Evolutionary conservation across 495 filamentous ascomycete genomes (phyloP), one percentile per base, ranked within the genome.

Genomic region (Clavariopsis aquatica): DNA sequence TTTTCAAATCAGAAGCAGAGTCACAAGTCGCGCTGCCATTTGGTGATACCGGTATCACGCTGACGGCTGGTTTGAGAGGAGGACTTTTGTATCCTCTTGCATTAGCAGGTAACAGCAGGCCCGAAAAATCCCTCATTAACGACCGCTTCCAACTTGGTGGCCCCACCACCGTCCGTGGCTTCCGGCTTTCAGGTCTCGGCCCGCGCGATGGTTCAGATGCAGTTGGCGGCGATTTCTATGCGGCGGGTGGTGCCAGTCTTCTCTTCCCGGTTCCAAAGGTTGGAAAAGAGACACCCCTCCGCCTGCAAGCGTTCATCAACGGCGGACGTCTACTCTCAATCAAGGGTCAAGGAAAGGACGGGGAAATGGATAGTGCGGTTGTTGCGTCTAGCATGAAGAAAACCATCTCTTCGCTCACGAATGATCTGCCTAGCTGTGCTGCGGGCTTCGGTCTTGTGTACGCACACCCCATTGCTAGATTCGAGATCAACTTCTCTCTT

Each of bases 141-240:
- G 94, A 98, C 75, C 92, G 94, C 29, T 98, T 98, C 80, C 84
- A 88, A 54, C 90, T 98, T 41, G 94, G 94, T 49, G 94, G 95
- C 0, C 93, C 94, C 0, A 96, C 92, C 22, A 92, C 96, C 72
- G 91, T 98, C 28, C 89, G 94, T 53, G 94, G 93, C 5, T 98
- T 98, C 82, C 88, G 90, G 28, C 82, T 96, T 38, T 87, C 84
- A 22, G 95, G 95, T 3, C 80, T 98, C 15, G 94, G 94, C 13
- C 91, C 93, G 4, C 89, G 85, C 64, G 94, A 98, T 71, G 89
- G 91, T 2, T 64, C 73, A 13, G 94, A 98, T 76, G 84, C 92
- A 2, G 85, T 96, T 4, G 94, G 94, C 15, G 94, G 94, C 4
- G 94, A 98, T 75, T 78, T 95, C 8, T 98, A 92, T 71, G 87